Conservation (phyloP, 108 stramenopile genomes). For the Skeletonema menzelii region DNA sequence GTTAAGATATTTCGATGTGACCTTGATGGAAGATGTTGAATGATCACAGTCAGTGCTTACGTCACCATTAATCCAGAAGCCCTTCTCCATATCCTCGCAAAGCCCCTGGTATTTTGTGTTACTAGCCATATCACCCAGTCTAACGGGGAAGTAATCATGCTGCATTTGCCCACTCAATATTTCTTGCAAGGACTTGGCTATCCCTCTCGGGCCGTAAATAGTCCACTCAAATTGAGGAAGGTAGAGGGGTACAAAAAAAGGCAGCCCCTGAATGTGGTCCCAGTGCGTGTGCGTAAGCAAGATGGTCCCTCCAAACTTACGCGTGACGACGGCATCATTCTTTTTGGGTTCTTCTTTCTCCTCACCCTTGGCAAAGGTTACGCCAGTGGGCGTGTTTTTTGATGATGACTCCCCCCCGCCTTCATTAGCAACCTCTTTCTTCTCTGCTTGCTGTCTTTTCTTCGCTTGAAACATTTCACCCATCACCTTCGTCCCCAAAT, state of each 20-base stretch:
- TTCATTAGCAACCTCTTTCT: neutral
- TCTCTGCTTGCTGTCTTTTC: constrained; percentile 1
- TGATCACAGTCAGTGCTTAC: neutral
- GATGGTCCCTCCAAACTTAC: constrained; percentile 27
- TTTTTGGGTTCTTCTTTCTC: neutral
- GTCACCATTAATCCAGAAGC: constrained; percentile 26
- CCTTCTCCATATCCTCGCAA: constrained; percentile 23
- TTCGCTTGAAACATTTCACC: constrained; percentile 29
- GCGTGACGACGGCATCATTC: neutral
- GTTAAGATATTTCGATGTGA: constrained; percentile 46
- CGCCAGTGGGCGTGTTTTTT: neutral
- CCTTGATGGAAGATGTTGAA: constrained; percentile 17
- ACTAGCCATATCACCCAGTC: constrained; percentile 26
- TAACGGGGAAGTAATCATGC: constrained; percentile 45
- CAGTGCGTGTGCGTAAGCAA: constrained; percentile 45
- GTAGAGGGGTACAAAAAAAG: constrained; percentile 38
- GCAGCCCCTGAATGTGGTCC: constrained; percentile 43
- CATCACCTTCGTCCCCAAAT: constrained; percentile 38
- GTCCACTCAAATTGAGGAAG: constrained; percentile 40
- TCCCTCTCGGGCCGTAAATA: constrained; percentile 40
- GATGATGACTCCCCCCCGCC: neutral
- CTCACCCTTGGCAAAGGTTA: neutral
- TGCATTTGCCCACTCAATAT: constrained; percentile 41
- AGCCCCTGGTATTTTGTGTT: constrained; percentile 31
- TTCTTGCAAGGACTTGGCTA: constrained; percentile 30